Evolutionary conservation across 148 eudicot species (phyloP).

Genomic region (Tetragonia tetragonoides): DNA sequence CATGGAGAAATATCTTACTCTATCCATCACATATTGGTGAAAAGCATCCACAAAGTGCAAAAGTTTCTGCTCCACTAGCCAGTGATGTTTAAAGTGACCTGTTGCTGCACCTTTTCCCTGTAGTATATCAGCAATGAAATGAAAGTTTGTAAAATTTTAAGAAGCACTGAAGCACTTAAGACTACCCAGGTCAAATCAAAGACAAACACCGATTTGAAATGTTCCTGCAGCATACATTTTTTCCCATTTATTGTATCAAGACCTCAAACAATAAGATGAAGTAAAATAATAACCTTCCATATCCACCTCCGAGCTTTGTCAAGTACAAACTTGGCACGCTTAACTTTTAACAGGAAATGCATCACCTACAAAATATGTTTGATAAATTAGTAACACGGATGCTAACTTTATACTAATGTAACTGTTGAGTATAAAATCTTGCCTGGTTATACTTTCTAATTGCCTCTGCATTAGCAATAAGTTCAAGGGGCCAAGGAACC

Average conservation of each 20-base stretch:
- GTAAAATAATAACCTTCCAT: slow-evolving; percentile 71
- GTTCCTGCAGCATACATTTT: neutral
- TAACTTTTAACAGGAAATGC: slow-evolving; percentile 86
- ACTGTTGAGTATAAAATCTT: slow-evolving; percentile 18
- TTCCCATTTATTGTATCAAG: neutral
- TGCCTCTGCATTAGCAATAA: slow-evolving; percentile 82
- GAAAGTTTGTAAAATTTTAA: neutral
- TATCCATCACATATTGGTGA: slow-evolving; percentile 99
- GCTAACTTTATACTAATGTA: neutral
- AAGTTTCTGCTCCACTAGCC: slow-evolving; percentile 94
- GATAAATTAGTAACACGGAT: slow-evolving; percentile 10
- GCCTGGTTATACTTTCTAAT: slow-evolving; percentile 96
- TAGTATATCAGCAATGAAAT: neutral
- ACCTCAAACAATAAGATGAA: slow-evolving; percentile 5
- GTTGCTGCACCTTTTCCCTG: slow-evolving; percentile 69
- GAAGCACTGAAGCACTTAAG: neutral
- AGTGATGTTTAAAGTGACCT: slow-evolving; percentile 61
- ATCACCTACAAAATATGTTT: slow-evolving; percentile 58
- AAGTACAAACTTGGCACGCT: slow-evolving; percentile 90
- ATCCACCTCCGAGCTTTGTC: slow-evolving; percentile 96
- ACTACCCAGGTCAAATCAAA: neutral
- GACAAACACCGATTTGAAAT: neutral
- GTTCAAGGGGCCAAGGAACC: slow-evolving; percentile 98
- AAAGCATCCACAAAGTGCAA: slow-evolving; percentile 98
- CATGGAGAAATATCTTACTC: slow-evolving; percentile 49